Evolutionary conservation across 805 yeast genomes (phyloP).

Genomic region (Priceomyces haplophilus): DNA sequence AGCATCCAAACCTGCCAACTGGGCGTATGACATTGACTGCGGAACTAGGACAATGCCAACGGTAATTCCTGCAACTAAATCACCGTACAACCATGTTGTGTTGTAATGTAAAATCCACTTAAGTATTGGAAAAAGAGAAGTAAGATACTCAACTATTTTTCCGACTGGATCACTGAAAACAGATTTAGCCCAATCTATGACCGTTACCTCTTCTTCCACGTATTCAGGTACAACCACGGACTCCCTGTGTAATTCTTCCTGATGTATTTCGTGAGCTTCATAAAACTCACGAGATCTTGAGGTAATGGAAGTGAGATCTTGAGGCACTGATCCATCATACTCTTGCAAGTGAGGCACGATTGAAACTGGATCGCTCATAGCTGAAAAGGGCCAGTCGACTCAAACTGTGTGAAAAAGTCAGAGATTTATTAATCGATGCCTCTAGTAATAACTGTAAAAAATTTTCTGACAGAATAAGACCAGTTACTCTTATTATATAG

Average conservation of each 20-base stretch:
- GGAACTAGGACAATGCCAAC: slow-evolving; percentile 93
- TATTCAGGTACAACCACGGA: slow-evolving; percentile 35
- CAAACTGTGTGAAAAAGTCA: no score
- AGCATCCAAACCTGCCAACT: slow-evolving; percentile 73
- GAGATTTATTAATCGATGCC: no score
- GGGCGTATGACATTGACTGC: slow-evolving; percentile 94
- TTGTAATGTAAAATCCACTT: slow-evolving; percentile 88
- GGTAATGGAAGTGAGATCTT: neutral
- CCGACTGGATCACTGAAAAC: slow-evolving; percentile 37
- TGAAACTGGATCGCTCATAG: slow-evolving; percentile 13
- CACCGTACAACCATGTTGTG: slow-evolving; percentile 72
- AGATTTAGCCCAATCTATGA: slow-evolving; percentile 27
- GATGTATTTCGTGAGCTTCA: slow-evolving; percentile 6
- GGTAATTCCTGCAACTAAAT: slow-evolving; percentile 87
- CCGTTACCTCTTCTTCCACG: slow-evolving; percentile 31
- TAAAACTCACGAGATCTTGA: slow-evolving; percentile 14
- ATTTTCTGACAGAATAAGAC: no score
- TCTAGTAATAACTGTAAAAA: no score
- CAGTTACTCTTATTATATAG: neutral
- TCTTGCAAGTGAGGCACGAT: slow-evolving; percentile 21
- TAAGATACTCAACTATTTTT: slow-evolving; percentile 45
- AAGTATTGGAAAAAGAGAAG: slow-evolving; percentile 72
- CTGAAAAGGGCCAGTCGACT: neutral
- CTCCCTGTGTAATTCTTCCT: slow-evolving; percentile 7
- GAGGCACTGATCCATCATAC: slow-evolving; percentile 1